Conservation (phyloP, 2,329 filamentous ascomycete genomes). For the Emmonsiellopsis sp. region DNA sequence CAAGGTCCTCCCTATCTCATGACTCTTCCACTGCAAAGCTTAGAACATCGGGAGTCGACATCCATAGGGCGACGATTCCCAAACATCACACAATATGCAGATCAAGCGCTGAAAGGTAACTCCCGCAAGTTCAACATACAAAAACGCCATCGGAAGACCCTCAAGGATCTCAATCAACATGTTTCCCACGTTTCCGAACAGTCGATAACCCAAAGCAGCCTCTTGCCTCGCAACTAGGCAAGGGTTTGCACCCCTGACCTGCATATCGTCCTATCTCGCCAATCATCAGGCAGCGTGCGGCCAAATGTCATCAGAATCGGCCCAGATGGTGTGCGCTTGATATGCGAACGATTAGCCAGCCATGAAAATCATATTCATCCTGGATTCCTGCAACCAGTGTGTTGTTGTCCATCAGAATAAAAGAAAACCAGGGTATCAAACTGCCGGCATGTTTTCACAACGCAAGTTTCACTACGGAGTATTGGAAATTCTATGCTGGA, state of each 20-base stretch:
- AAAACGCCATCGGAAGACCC: no score
- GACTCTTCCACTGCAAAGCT: no score
- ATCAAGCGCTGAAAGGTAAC: no score
- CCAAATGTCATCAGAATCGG: conserved; percentile 1
- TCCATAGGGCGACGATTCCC: no score
- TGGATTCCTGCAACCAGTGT: not conserved
- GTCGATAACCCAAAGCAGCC: not conserved
- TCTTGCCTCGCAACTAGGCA: not conserved
- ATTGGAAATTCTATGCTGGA: no score
- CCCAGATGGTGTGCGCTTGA: not conserved
- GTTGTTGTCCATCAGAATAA: not conserved
- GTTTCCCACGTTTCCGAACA: not conserved
- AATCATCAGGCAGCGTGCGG: not conserved
- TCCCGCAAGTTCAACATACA: no score
- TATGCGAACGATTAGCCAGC: not conserved
- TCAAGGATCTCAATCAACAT: not conserved
- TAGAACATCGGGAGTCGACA: no score
- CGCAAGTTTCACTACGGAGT: no score
- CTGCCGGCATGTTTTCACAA: no score
- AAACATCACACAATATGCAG: no score
- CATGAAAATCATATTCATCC: not conserved
- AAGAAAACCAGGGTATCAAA: not conserved
- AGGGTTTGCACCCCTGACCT: not conserved
- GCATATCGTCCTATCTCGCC: not conserved
- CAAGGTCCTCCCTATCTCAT: no score